Percentiles rank a stretch among this genome's conserved stretches.
phyloP scores from a whole-genome alignment of 495 filamentous ascomycete genomes.

The Usnea hakonensis region DNA sequence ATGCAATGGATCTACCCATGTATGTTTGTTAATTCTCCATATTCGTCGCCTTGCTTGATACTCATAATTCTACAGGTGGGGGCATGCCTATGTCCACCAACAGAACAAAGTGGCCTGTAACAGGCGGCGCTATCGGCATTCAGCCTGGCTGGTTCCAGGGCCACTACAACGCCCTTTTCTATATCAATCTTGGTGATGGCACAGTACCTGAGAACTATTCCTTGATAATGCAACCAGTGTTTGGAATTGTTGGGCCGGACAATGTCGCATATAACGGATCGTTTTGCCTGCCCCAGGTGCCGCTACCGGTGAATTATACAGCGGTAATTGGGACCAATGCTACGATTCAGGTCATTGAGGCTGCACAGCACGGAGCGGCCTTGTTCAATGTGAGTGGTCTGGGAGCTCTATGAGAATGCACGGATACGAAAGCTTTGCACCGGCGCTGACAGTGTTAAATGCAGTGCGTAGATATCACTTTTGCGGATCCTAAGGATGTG shows the following conservation, averaged over 20 bases:
- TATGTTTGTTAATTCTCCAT: conserved; percentile 39
- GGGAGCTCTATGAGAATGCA: background rate
- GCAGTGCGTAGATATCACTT: conserved; percentile 87
- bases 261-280: conserved; percentile 77
- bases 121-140: conserved; percentile 75
- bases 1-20: conserved; percentile 99
- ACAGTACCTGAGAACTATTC: conserved; percentile 82
- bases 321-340: conserved; percentile 79
- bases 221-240: conserved; percentile 69
- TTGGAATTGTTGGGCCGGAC: conserved; percentile 77
- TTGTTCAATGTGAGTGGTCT: conserved; percentile 73
- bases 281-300: conserved; percentile 84
- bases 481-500: conserved; percentile 68
- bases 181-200: conserved; percentile 90
- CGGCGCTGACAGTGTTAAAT: conserved; percentile 1
- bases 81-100: conserved; percentile 73
- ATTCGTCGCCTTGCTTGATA: background rate
- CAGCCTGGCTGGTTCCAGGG: conserved; percentile 96
- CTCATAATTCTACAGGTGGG: conserved; percentile 53
- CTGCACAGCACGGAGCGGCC: conserved; percentile 80
- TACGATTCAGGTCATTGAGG: conserved; percentile 89
- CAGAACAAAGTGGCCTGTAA: conserved; percentile 84
- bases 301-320: conserved; percentile 65
- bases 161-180: conserved; percentile 76
- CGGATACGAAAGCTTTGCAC: background rate